Evolutionary conservation across 805 yeast species (phyloP).

Genomic region (Lipomyces yamanashiensis): DNA sequence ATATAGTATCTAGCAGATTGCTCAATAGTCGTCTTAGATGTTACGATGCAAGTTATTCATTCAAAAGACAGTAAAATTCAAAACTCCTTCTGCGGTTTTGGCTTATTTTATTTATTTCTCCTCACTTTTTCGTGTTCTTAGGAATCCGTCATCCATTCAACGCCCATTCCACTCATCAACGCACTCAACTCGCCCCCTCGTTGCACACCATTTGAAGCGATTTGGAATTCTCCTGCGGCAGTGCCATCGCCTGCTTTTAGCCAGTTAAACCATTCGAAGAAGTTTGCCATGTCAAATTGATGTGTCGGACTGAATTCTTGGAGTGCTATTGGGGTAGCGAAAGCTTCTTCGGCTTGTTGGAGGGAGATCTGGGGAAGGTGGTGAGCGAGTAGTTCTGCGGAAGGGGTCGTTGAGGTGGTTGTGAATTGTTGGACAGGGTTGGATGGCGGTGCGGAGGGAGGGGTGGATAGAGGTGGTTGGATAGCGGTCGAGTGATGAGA

Average conservation of each 20-base stretch:
- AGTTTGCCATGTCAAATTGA: conserved; percentile 28
- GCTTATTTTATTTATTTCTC: too few relatives aligned
- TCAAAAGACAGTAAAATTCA: too few relatives aligned
- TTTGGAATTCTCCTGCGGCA: background rate
- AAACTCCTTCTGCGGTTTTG: too few relatives aligned
- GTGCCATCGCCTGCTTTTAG: conserved; percentile 27
- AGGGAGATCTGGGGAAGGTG: background rate
- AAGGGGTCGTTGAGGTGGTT: background rate
- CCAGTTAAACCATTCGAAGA: conserved; percentile 41
- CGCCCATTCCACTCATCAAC: too few relatives aligned
- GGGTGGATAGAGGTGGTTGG: background rate
- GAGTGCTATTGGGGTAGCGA: background rate
- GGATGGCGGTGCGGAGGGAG: background rate
- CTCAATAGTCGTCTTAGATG: too few relatives aligned
- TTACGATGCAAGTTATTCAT: too few relatives aligned
- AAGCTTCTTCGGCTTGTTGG: conserved; percentile 2
- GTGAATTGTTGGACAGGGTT: background rate
- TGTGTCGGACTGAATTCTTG: conserved; percentile 19
- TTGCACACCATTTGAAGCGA: background rate
- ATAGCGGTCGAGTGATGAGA: too few relatives aligned
- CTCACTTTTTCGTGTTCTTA: too few relatives aligned
- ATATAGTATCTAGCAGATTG: too few relatives aligned
- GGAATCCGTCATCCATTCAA: too few relatives aligned
- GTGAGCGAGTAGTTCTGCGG: background rate
- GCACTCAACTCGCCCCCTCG: too few relatives aligned